phyloP scores from a whole-genome alignment of 208 protist species.

The Angomonas ambiguus region DNA sequence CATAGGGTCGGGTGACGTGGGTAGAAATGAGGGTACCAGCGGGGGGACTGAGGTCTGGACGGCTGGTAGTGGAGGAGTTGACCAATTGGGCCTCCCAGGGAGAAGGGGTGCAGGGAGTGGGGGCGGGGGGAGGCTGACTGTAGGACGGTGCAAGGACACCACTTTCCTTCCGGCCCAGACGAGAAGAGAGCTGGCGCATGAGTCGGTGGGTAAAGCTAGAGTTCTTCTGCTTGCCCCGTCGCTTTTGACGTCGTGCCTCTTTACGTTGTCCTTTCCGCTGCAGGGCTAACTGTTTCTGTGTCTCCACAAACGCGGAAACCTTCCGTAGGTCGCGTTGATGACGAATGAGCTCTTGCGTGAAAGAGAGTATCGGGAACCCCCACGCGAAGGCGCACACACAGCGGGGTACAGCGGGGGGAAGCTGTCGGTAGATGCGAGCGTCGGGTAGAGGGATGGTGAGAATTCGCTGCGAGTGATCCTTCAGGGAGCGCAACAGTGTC shows the following conservation, averaged over 20 bases:
- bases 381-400: constrained; percentile 50
- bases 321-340: constrained; percentile 48
- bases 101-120: neutral
- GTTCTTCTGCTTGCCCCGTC: neutral
- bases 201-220: neutral
- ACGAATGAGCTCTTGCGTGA: constrained; percentile 56
- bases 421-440: constrained; percentile 52
- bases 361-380: constrained; percentile 49
- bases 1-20: neutral
- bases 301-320: constrained; percentile 33
- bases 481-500: constrained; percentile 43
- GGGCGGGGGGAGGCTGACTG: neutral
- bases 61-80: neutral
- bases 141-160: neutral
- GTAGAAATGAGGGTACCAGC: neutral
- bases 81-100: neutral
- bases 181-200: neutral
- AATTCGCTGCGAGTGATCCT: constrained; percentile 39
- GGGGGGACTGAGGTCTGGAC: neutral
- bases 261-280: constrained; percentile 18
- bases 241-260: constrained; percentile 13
- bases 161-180: neutral
- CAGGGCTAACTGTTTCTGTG: constrained; percentile 24
- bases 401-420: constrained; percentile 55
- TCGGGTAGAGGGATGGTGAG: constrained; percentile 64